Percentiles rank a stretch among this genome's conserved stretches.
Conservation (phyloP, 331 rosid species). For the Ulmus americana region DNA sequence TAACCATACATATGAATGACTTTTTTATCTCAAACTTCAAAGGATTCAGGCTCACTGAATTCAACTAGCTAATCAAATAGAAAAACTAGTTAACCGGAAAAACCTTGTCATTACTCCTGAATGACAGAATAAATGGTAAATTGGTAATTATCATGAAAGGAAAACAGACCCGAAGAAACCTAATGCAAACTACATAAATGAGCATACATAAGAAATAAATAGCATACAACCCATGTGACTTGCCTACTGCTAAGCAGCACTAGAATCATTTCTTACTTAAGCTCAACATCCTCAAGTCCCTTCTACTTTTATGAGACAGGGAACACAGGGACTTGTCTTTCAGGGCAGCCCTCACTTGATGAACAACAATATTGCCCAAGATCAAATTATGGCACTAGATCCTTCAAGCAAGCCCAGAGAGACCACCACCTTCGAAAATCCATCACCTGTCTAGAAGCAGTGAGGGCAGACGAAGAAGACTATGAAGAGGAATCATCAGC, state of each 20-base stretch:
- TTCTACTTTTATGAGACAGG: conserved; percentile 31
- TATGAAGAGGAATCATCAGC: conserved; percentile 48
- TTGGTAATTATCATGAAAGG: not conserved
- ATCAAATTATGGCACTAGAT: conserved; percentile 42
- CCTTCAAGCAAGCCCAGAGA: conserved; percentile 52
- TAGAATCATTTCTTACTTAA: not conserved
- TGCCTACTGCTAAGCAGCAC: not conserved
- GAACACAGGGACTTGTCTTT: conserved; percentile 49
- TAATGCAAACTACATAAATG: not conserved
- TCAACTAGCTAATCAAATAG: no score
- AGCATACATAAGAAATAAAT: not conserved
- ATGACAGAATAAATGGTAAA: no score
- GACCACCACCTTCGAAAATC: conserved; percentile 56
- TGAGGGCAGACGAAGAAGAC: conserved; percentile 47
- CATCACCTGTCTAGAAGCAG: conserved; percentile 63
- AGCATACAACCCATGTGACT: not conserved
- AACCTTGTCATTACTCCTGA: no score
- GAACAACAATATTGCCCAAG: conserved; percentile 64
- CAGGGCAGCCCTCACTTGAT: conserved; percentile 72
- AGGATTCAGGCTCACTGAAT: no score
- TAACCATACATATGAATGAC: no score
- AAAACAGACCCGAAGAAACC: conserved; percentile 5
- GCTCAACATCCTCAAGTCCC: not conserved
- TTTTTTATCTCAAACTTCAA: no score
- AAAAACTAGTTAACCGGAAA: no score